Evolutionary conservation across 208 protist genomes (phyloP).

Genomic region (Borovskyia barvae): DNA sequence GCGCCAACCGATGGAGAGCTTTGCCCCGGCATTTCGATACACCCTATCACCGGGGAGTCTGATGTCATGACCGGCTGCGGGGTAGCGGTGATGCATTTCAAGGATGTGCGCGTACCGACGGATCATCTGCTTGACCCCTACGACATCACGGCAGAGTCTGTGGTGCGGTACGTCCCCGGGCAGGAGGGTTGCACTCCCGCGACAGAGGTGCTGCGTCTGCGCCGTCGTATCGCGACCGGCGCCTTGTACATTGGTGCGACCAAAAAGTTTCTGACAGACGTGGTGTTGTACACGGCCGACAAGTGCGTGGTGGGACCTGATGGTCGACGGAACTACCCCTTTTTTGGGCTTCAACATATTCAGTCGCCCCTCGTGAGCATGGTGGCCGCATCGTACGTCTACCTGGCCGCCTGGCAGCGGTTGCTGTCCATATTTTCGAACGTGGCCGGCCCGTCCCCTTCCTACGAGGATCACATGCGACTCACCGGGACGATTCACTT

Average conservation of each 20-base stretch:
- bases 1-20: conserved; percentile 25
- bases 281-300: conserved; percentile 60
- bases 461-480: conserved; percentile 75
- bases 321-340: conserved; percentile 75
- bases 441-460: conserved; percentile 23
- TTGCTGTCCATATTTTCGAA: conserved; percentile 60
- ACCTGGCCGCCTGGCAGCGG: conserved; percentile 64
- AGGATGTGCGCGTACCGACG: conserved; percentile 55
- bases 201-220: conserved; percentile 53
- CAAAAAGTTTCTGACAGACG: conserved; percentile 61
- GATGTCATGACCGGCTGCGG: conserved; percentile 46
- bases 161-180: conserved; percentile 36
- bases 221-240: conserved; percentile 69
- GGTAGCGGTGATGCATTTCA: conserved; percentile 74
- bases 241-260: conserved; percentile 64
- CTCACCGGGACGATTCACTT: conserved; percentile 79
- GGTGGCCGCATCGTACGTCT: conserved; percentile 72
- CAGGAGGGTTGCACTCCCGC: conserved; percentile 32
- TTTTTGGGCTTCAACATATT: conserved; percentile 84
- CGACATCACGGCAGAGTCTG: conserved; percentile 46
- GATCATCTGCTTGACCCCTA: conserved; percentile 64
- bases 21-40: conserved; percentile 38
- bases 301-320: conserved; percentile 74
- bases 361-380: conserved; percentile 81
- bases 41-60: conserved; percentile 52